Conservation (phyloP, 345 rosid species). For the Lepidium africanum region DNA sequence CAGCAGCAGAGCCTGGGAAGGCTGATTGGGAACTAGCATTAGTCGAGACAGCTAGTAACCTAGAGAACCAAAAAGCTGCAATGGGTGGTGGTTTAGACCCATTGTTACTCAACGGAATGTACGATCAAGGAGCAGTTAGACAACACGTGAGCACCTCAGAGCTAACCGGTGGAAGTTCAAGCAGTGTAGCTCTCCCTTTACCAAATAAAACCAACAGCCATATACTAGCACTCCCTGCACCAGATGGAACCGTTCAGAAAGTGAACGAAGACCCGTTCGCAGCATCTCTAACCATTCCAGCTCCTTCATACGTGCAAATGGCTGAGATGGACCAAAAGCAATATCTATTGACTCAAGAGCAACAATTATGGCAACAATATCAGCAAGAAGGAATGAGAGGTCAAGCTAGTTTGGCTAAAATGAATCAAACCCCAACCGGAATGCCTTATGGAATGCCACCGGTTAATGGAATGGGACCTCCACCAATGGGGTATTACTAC, state of each 20-base stretch:
- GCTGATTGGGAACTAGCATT: conserved; percentile 92
- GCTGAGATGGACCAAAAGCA: conserved; percentile 82
- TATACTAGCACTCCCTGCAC: conserved; percentile 76
- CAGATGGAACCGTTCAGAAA: conserved; percentile 58
- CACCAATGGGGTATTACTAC: conserved; percentile 46
- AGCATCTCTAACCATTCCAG: conserved; percentile 55
- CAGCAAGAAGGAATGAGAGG: conserved; percentile 69
- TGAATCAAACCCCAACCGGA: conserved; percentile 32
- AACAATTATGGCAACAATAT: conserved; percentile 64
- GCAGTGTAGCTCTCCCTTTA: conserved; percentile 67
- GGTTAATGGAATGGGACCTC: conserved; percentile 23
- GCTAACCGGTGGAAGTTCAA: conserved; percentile 62
- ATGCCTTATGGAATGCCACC: conserved; percentile 73
- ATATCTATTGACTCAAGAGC: conserved; percentile 50
- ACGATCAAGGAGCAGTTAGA: conserved; percentile 76
- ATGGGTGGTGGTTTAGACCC: conserved; percentile 91
- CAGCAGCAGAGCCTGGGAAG: conserved; percentile 64
- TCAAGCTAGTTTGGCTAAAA: conserved; percentile 54
- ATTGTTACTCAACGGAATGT: conserved; percentile 77
- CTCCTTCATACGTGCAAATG: conserved; percentile 83
- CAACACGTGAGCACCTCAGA: conserved; percentile 50
- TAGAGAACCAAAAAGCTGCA: conserved; percentile 57
- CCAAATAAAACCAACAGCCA: conserved; percentile 39
- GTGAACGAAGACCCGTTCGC: conserved; percentile 74
- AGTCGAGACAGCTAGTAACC: conserved; percentile 76